Evolutionary conservation across 352 stramenopile genomes (phyloP), one percentile per base, ranked within the genome.

Genomic region (Phytophthora sp.): DNA sequence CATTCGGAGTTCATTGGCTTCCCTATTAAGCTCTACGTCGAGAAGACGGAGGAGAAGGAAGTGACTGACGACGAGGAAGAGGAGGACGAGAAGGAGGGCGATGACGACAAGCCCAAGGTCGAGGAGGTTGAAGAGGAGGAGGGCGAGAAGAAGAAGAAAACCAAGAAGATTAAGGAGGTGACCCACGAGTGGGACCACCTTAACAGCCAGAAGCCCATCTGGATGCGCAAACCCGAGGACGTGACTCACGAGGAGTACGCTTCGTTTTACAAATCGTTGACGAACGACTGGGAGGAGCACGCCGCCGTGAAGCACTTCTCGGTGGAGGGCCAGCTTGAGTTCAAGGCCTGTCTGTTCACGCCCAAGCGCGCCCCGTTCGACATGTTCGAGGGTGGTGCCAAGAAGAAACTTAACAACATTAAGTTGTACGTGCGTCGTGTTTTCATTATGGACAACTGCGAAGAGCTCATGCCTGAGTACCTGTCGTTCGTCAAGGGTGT

Each of bases 401-500:
- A 99, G 88, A 99, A 99, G 92, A 99, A 99, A 95, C 74, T 93
- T 49, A 99, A 99, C 91, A 98, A 98, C 86, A 99, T 99, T 76
- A 99, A 99, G 89, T 76, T 99, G 38, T 99, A 99, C 80, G 98
- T 99, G 72, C 94, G 98, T 79, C 92, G 97, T 71, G 98, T 99
- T 60, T 99, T 99, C 84, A 99, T 99, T 86, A 99, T 99, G 97
- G 97, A 99, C 89, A 99, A 99, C 89, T 99, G 97, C 77, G 97
- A 99, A 82, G 97, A 99, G 63, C 75, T 99, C 58, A 99, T 99
- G 97, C 98, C 98, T 26, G 97, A 99, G 82, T 99, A 98, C 89
- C 85, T 99, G 44, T 92, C 88, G 63, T 99, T 99, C 77, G 88
- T 99, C 59, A 98, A 99, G 90, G 98, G 98, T 84, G 96, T 99